Evolutionary conservation across 257 asterid genomes (phyloP).

Genomic region (Cynanchum wilfordii): DNA sequence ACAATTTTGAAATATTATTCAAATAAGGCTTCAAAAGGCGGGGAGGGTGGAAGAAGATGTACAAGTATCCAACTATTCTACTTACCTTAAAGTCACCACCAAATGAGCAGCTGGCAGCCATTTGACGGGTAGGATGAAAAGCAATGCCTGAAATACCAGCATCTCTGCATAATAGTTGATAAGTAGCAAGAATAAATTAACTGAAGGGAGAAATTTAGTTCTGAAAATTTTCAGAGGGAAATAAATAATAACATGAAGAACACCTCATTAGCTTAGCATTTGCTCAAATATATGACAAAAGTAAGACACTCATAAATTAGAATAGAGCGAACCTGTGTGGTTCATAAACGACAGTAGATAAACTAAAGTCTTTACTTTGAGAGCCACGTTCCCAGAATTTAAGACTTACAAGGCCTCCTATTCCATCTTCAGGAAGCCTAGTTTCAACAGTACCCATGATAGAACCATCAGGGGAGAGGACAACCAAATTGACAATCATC

Average conservation of each 20-base stretch:
- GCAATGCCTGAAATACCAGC: slow-evolving; percentile 63
- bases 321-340: slow-evolving; percentile 75
- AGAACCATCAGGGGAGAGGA: slow-evolving; percentile 79
- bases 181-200: slow-evolving; percentile 16
- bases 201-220: neutral
- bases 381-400: slow-evolving; percentile 75
- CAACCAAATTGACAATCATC: slow-evolving; percentile 78
- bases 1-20: slow-evolving; percentile 11
- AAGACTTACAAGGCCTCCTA: slow-evolving; percentile 79
- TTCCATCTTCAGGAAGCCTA: slow-evolving; percentile 90
- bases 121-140: slow-evolving; percentile 65
- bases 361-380: slow-evolving; percentile 56
- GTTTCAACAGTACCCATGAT: slow-evolving; percentile 84
- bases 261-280: neutral
- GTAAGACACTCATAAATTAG: neutral
- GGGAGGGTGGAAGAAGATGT: no score
- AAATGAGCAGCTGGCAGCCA: slow-evolving; percentile 75
- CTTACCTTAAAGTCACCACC: slow-evolving; percentile 94
- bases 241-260: neutral
- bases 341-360: slow-evolving; percentile 89
- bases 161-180: slow-evolving; percentile 43
- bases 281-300: neutral
- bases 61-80: slow-evolving; percentile 11
- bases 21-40: slow-evolving; percentile 6
- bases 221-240: neutral